Conservation (phyloP, 176 grass and related monocot genomes). For the Otatea glauca region DNA sequence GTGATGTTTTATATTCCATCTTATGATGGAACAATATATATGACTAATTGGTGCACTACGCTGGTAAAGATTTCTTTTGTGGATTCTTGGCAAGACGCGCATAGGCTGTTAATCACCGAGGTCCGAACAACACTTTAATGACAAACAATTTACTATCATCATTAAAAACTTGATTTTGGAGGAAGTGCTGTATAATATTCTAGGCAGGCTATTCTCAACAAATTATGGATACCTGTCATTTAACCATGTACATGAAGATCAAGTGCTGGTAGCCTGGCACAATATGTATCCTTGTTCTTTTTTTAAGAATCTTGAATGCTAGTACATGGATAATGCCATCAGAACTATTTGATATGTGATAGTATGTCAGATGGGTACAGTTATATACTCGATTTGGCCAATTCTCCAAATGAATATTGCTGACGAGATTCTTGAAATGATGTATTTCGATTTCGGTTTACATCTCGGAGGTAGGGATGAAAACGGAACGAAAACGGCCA, state of each 20-base stretch:
- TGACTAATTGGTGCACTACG: background rate
- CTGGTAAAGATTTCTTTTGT: background rate
- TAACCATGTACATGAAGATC: background rate
- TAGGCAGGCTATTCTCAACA: background rate
- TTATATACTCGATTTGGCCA: background rate
- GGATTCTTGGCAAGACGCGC: background rate
- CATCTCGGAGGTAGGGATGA: too few species aligned
- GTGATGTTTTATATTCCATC: slow-evolving; percentile 12
- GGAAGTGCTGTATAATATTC: background rate
- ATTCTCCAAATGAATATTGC: background rate
- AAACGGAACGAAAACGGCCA: too few species aligned
- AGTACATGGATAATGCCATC: background rate
- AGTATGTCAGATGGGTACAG: background rate
- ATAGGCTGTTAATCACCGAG: background rate
- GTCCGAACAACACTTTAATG: background rate
- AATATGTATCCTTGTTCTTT: background rate
- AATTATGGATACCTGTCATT: background rate
- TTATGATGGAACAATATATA: background rate
- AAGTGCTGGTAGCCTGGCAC: background rate
- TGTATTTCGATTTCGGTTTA: background rate
- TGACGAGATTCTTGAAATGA: slow-evolving; percentile 31
- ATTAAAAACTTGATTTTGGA: background rate
- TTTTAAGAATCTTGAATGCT: background rate
- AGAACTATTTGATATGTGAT: background rate
- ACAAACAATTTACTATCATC: background rate